These are phyloP conservation scores for Salix caprea DNA, from an alignment of 345 rosid genomes.

Conservation along the genomic window DNA sequence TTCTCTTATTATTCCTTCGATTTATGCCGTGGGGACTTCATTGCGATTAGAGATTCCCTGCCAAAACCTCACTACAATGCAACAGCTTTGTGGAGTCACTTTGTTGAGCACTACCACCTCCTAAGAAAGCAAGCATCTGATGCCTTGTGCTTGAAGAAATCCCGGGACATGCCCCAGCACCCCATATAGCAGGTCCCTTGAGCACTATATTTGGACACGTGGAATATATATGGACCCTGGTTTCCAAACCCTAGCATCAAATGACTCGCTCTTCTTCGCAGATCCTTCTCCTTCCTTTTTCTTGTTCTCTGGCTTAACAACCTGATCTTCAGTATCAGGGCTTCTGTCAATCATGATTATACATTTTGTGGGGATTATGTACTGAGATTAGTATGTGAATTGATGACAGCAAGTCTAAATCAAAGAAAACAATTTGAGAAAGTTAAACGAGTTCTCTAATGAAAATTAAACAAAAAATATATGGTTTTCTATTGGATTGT, in stretches of 20 bases:
- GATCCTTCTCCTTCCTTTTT: too few relatives aligned
- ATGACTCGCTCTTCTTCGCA: too few relatives aligned
- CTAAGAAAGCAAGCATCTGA: background rate
- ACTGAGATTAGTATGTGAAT: too few relatives aligned
- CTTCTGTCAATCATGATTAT: too few relatives aligned
- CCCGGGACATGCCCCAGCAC: background rate
- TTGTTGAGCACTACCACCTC: conserved; percentile 2
- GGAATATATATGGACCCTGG: background rate
- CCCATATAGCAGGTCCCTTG: background rate
- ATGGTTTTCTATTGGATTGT: too few relatives aligned
- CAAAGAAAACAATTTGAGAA: too few relatives aligned
- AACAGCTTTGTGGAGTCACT: background rate
- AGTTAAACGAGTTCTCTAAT: too few relatives aligned
- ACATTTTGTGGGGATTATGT: too few relatives aligned
- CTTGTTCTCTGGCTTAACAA: too few relatives aligned
- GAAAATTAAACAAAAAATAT: too few relatives aligned
- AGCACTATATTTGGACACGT: background rate
- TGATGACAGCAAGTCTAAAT: too few relatives aligned
- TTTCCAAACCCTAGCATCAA: background rate
- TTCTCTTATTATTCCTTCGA: background rate
- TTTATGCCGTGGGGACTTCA: background rate
- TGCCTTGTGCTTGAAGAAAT: background rate
- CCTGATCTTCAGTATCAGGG: too few relatives aligned
- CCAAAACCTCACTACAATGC: background rate
- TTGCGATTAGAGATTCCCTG: conserved; percentile 9